These are phyloP conservation scores for Petunia hybrid DNA, from an alignment of 305 asterid genomes.

Conservation along the genomic window DNA sequence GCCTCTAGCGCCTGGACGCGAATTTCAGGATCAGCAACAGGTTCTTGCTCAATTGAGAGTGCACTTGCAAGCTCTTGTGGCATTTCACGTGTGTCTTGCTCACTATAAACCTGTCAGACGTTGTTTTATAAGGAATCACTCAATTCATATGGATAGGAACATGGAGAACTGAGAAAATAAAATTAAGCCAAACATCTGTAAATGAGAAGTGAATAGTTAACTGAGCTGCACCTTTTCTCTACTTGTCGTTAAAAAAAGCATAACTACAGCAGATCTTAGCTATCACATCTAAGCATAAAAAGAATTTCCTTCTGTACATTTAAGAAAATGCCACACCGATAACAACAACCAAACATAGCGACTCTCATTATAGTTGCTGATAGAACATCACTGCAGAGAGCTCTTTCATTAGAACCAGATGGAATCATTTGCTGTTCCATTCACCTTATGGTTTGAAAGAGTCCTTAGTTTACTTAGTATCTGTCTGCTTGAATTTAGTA, in stretches of 20 bases:
- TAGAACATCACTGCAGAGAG: neutral
- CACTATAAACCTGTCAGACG: slow-evolving; percentile 59
- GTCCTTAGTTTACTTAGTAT: neutral
- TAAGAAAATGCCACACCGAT: neutral
- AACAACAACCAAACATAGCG: neutral
- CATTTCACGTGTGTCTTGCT: slow-evolving; percentile 87
- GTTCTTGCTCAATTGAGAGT: slow-evolving; percentile 92
- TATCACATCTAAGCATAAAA: neutral
- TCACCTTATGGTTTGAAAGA: neutral
- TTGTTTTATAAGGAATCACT: slow-evolving; percentile 1
- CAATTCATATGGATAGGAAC: neutral
- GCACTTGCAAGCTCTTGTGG: slow-evolving; percentile 94
- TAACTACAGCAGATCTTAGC: neutral
- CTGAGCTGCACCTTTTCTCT: too few species aligned
- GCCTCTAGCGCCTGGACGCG: slow-evolving; percentile 84
- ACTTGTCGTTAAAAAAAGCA: neutral
- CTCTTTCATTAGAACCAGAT: neutral
- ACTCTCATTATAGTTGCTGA: neutral
- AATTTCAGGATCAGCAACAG: slow-evolving; percentile 76
- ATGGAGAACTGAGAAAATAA: neutral
- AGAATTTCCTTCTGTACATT: neutral
- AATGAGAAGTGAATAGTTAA: neutral
- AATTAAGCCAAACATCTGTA: neutral
- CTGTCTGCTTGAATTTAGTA: slow-evolving; percentile 13
- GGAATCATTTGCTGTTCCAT: neutral